These are phyloP conservation scores for Croton laevigatus DNA, from an alignment of 441 rosid genomes.

Conservation along the genomic window DNA sequence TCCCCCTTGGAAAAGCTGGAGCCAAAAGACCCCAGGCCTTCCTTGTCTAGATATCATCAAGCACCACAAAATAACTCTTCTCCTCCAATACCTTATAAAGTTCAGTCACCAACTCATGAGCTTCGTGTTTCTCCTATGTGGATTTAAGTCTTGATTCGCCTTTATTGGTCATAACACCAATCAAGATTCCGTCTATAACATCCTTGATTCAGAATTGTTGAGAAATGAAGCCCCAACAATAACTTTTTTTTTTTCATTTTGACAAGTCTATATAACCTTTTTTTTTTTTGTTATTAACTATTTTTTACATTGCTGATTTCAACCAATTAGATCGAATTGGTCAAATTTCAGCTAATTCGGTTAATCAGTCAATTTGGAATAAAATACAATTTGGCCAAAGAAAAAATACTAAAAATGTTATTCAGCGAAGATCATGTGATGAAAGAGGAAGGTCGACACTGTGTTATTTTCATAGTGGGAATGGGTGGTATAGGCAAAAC, in stretches of 20 bases:
- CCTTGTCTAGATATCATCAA: constrained; percentile 34
- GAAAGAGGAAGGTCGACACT: constrained; percentile 4
- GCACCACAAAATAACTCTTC: constrained; percentile 35
- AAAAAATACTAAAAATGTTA: too few species aligned
- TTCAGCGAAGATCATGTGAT: constrained; percentile 1
- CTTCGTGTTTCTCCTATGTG: constrained; percentile 23
- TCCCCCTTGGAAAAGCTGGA: too few species aligned
- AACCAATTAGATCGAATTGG: too few species aligned
- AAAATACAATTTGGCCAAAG: too few species aligned
- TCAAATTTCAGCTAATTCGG: too few species aligned
- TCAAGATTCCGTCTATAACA: constrained; percentile 7
- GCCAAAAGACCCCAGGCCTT: constrained; percentile 30
- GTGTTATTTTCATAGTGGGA: constrained; percentile 19
- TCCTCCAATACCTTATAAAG: constrained; percentile 21
- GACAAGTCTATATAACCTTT: too few species aligned
- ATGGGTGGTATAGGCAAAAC: constrained; percentile 30
- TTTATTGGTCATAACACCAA: not conserved
- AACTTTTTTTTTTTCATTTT: too few species aligned
- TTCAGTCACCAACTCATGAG: constrained; percentile 22
- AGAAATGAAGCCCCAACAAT: constrained; percentile 37
- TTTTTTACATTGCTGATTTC: too few species aligned
- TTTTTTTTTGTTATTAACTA: too few species aligned
- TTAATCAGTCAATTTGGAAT: too few species aligned
- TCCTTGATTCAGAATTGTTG: constrained; percentile 24
- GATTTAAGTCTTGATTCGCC: not conserved